These are phyloP conservation scores for Termitomyces sp. DNA, from an alignment of 768 basidiomycete species.

Conservation along the genomic window DNA sequence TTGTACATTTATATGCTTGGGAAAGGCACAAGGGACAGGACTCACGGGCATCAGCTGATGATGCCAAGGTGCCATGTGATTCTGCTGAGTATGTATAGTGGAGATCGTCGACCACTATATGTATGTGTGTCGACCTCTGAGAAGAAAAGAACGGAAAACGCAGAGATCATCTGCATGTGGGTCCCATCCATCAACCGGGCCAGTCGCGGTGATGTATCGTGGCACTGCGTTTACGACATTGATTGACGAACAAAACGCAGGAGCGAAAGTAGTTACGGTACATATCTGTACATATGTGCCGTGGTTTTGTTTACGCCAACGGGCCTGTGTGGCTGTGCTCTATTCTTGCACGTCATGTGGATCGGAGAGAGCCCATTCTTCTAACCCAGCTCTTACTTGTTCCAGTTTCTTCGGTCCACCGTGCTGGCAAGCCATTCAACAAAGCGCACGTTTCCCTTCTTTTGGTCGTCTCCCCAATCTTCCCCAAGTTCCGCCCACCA, in stretches of 20 bases:
- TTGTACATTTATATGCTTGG: neutral
- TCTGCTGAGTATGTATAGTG: neutral
- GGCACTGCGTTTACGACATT: neutral
- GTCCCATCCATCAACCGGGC: too few relatives aligned
- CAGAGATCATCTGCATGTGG: neutral
- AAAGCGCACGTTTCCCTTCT: constrained; percentile 13
- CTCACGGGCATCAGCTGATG: constrained; percentile 2
- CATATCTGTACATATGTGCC: too few relatives aligned
- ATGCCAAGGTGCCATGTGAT: constrained; percentile 5
- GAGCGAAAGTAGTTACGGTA: too few relatives aligned
- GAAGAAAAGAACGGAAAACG: neutral
- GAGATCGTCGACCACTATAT: neutral
- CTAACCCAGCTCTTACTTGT: neutral
- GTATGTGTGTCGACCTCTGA: neutral
- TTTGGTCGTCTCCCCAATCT: constrained; percentile 3
- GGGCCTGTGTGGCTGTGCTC: constrained; percentile 12
- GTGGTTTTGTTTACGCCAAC: too few relatives aligned
- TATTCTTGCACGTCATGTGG: constrained; percentile 16
- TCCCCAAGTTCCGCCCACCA: neutral
- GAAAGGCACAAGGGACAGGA: constrained; percentile 5
- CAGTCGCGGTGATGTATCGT: neutral
- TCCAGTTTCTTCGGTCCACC: neutral
- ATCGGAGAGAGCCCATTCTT: constrained; percentile 7
- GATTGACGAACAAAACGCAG: neutral
- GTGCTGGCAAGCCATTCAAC: constrained; percentile 15